phyloP scores from a whole-genome alignment of 371 early-diverging fungal species.

The Circinella umbellata region DNA sequence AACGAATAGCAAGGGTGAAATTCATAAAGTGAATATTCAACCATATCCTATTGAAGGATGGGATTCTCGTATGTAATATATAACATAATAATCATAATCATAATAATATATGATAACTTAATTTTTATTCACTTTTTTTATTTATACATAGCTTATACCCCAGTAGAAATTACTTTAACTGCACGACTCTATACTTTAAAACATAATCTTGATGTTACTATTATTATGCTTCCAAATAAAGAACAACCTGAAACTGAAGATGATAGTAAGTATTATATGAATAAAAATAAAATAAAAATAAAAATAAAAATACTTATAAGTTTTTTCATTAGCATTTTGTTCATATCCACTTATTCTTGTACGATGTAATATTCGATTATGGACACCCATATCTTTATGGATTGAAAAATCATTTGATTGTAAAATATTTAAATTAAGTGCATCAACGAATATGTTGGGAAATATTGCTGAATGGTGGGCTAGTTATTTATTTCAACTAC shows the following conservation, averaged over 20 bases:
- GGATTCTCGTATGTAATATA: neutral
- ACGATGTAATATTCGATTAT: neutral
- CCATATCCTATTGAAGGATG: neutral
- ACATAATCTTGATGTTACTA: neutral
- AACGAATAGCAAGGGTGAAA: neutral
- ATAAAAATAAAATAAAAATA: neutral
- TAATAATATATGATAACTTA: neutral
- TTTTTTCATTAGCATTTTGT: neutral
- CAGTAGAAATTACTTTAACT: neutral
- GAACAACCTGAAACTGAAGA: neutral
- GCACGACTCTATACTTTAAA: too few species aligned
- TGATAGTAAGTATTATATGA: neutral
- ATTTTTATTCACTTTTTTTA: neutral
- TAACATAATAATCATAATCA: neutral
- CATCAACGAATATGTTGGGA: neutral
- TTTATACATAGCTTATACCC: neutral
- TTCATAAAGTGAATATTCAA: neutral
- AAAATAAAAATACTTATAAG: neutral
- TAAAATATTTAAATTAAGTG: neutral
- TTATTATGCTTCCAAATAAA: constrained; percentile 4
- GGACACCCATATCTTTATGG: neutral
- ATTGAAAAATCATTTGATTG: constrained; percentile 6
- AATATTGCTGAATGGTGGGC: constrained; percentile 8
- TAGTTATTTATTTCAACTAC: constrained; percentile 1
- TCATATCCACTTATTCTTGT: constrained; percentile 4